A percentile compares a stretch with the other conserved stretches of the same genome.
These are phyloP conservation scores for Diutina mesorugosa DNA, from an alignment of 1,139 yeast species.

Conservation along the genomic window DNA sequence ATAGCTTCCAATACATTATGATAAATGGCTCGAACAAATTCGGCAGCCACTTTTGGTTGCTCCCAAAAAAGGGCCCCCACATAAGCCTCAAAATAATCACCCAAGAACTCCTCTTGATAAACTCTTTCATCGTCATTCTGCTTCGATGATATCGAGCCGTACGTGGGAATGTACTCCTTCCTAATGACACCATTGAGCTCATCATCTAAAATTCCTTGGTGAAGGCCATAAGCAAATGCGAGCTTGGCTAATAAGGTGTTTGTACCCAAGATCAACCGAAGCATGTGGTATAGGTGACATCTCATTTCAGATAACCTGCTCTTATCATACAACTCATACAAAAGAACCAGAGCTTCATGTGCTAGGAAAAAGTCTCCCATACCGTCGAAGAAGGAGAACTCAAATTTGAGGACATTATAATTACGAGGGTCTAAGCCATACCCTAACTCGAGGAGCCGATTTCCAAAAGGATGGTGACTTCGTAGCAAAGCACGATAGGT, in stretches of 20 bases:
- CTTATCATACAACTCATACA: constrained; percentile 10
- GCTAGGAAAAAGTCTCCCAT: constrained; percentile 31
- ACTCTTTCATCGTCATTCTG: not conserved
- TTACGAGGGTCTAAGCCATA: constrained; percentile 7
- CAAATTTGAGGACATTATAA: constrained; percentile 18
- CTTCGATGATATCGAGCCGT: not conserved
- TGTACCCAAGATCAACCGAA: constrained; percentile 25
- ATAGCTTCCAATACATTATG: not conserved
- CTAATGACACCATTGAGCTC: constrained; percentile 8
- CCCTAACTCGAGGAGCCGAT: constrained; percentile 9
- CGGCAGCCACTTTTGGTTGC: constrained; percentile 24
- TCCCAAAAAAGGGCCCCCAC: constrained; percentile 31
- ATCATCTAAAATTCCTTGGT: constrained; percentile 21
- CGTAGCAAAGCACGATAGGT: constrained; percentile 20
- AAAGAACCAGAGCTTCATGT: constrained; percentile 23
- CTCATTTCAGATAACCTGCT: not conserved
- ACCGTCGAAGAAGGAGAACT: constrained; percentile 31
- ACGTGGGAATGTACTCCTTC: not conserved
- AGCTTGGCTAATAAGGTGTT: constrained; percentile 27
- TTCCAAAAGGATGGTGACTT: constrained; percentile 18
- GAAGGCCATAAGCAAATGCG: constrained; percentile 24
- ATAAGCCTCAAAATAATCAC: constrained; percentile 32
- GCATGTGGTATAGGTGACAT: constrained; percentile 14
- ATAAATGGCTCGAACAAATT: constrained; percentile 6
- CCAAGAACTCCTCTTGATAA: constrained; percentile 28